Percentiles rank a stretch among this genome's conserved stretches.
These are phyloP conservation scores for Hordeum vulgare DNA, from an alignment of 176 grass and related monocot species.

Conservation along the genomic window MorexV3_pseudomolecules_assembly NC_058518.1:391031241-391031740, in stretches of 20 bases:
- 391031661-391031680: neutral
- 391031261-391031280: conserved; percentile 13
- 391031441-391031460: too few relatives aligned
- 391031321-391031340: conserved; percentile 4
- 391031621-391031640: too few relatives aligned
- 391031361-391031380: conserved; percentile 32
- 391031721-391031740: neutral
- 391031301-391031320: neutral
- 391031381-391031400: conserved; percentile 50
- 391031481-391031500: neutral
- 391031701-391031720: neutral
- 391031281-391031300: conserved; percentile 28
- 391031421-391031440: neutral
- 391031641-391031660: neutral
- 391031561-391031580: conserved; percentile 53
- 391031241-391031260: conserved; percentile 11
- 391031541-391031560: conserved; percentile 54
- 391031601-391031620: conserved; percentile 21
- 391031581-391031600: conserved; percentile 12
- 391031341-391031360: conserved; percentile 17
- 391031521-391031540: conserved; percentile 47
- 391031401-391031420: conserved; percentile 44
- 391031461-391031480: too few relatives aligned
- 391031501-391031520: conserved; percentile 36
- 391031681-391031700: neutral